Evolutionary conservation across 306 rosid genomes (phyloP).

Genomic region (Quercus parvula): DNA sequence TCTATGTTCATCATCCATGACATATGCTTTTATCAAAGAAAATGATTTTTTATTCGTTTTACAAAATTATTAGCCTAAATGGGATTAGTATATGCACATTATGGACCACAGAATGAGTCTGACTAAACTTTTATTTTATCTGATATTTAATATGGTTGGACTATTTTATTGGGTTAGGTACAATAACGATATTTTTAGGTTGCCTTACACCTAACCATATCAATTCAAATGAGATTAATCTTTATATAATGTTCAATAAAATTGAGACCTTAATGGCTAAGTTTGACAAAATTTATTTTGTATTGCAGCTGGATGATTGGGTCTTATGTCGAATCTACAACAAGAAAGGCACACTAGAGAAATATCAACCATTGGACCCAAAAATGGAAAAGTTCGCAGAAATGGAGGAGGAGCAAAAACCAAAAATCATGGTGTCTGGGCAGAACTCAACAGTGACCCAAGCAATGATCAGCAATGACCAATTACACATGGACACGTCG

Average conservation of each 20-base stretch:
- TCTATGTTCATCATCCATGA: too few relatives aligned
- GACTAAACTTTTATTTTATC: too few relatives aligned
- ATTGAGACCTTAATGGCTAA: neutral
- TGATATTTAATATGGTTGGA: too few relatives aligned
- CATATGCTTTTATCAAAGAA: too few relatives aligned
- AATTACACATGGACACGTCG: constrained; percentile 45
- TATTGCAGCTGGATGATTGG: constrained; percentile 91
- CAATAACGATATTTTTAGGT: too few relatives aligned
- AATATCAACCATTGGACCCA: constrained; percentile 28
- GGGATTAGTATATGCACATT: too few relatives aligned
- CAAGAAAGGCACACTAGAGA: constrained; percentile 78
- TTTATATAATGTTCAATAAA: neutral
- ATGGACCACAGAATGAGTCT: too few relatives aligned
- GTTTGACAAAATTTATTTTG: neutral
- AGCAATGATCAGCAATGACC: constrained; percentile 17
- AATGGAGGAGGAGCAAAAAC: constrained; percentile 59
- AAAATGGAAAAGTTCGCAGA: constrained; percentile 21
- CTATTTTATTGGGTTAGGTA: too few relatives aligned
- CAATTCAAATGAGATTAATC: too few relatives aligned
- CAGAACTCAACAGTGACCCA: neutral
- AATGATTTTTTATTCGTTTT: too few relatives aligned
- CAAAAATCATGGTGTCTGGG: constrained; percentile 25
- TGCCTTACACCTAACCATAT: too few relatives aligned
- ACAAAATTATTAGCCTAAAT: too few relatives aligned
- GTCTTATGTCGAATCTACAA: constrained; percentile 90